Evolutionary conservation across 1,284 basidiomycete genomes (phyloP).

Genomic region (Malassezia japonica): DNA sequence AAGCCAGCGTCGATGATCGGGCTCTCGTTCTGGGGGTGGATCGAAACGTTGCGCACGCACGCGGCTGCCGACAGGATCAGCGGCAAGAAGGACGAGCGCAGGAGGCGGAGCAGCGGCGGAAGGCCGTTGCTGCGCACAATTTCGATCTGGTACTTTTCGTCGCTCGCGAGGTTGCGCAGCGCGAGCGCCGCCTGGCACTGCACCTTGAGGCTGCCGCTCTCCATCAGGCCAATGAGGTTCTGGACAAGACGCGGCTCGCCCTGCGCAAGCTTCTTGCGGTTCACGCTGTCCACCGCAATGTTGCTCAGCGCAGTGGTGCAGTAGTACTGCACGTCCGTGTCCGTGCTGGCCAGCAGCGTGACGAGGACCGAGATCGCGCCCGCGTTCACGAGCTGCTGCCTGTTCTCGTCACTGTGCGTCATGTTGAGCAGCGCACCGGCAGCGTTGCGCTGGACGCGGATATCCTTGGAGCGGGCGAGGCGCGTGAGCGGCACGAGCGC

Average conservation of each 20-base stretch:
- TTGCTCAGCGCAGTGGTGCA: constrained; percentile 98
- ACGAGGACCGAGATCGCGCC: constrained; percentile 97
- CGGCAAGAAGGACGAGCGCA: constrained; percentile 96
- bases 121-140: constrained; percentile 95
- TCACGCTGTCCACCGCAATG: constrained; percentile 62
- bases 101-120: constrained; percentile 78
- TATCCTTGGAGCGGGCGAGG: constrained; percentile 93
- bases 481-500: constrained; percentile 92
- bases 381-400: constrained; percentile 95
- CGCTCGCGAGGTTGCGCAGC: constrained; percentile 88
- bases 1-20: constrained; percentile 99
- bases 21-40: constrained; percentile 95
- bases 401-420: constrained; percentile 94
- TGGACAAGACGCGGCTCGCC: constrained; percentile 90
- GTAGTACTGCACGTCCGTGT: constrained; percentile 99
- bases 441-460: constrained; percentile 97
- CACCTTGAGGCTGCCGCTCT: constrained; percentile 91
- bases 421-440: constrained; percentile 97
- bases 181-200: constrained; percentile 98
- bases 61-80: constrained; percentile 96
- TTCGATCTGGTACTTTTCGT: constrained; percentile 98
- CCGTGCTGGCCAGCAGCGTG: constrained; percentile 83
- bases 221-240: constrained; percentile 91
- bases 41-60: constrained; percentile 97
- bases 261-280: constrained; percentile 89